Conservation (phyloP, 495 filamentous ascomycete species). For the Tetracladium marchalianum region DNA sequence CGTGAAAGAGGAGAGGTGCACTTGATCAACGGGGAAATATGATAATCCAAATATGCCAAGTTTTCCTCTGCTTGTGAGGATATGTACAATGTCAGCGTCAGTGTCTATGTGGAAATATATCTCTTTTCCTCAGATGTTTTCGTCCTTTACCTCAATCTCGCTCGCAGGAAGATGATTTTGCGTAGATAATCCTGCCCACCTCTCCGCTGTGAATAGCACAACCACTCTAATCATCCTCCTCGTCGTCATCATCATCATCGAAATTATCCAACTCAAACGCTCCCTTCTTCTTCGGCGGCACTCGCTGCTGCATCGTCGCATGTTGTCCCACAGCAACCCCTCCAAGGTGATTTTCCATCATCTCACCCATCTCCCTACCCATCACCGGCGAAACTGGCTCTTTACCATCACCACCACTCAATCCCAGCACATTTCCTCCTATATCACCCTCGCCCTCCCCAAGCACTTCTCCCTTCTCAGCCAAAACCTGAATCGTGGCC, state of each 20-base stretch:
- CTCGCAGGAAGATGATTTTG: no score
- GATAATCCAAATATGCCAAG: no score
- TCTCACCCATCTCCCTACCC: slow-evolving; percentile 22
- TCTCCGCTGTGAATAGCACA: no score
- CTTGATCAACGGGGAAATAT: no score
- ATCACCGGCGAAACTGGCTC: slow-evolving; percentile 12
- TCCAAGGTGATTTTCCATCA: slow-evolving; percentile 24
- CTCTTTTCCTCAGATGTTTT: no score
- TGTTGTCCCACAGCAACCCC: slow-evolving; percentile 7
- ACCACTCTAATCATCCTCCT: slow-evolving; percentile 6
- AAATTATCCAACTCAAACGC: slow-evolving; percentile 35
- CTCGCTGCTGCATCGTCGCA: slow-evolving; percentile 18
- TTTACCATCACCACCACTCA: slow-evolving; percentile 25
- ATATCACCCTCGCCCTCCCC: slow-evolving; percentile 34
- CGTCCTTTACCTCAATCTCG: no score
- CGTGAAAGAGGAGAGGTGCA: no score
- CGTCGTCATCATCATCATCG: slow-evolving; percentile 44
- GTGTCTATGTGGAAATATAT: no score
- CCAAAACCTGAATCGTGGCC: slow-evolving; percentile 43
- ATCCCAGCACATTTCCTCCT: slow-evolving; percentile 28
- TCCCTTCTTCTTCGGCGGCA: slow-evolving; percentile 27
- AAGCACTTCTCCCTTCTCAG: slow-evolving; percentile 35
- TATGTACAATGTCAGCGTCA: no score
- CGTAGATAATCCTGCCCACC: no score
- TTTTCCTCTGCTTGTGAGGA: no score